Evolutionary conservation across 2,329 filamentous ascomycete species (phyloP).

Genomic region (Fusarium nelsonii): DNA sequence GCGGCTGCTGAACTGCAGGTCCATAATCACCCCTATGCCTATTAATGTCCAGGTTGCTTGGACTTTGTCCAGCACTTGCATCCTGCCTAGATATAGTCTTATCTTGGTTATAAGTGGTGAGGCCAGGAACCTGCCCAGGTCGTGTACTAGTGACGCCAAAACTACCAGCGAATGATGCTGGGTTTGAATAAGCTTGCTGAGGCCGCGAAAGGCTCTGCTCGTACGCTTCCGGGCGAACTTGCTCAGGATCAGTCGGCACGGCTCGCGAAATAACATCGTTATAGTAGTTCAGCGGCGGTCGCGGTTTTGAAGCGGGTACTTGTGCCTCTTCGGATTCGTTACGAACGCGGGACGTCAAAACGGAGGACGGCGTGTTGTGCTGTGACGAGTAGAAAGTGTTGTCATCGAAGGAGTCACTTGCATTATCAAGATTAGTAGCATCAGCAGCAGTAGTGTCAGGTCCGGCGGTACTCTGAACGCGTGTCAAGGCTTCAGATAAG

Average conservation of each 20-base stretch:
- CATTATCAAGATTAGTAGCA: slow-evolving; percentile 69
- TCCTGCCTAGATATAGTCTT: slow-evolving; percentile 41
- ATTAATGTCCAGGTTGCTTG: slow-evolving; percentile 50
- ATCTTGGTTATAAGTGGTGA: slow-evolving; percentile 47
- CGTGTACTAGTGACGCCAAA: slow-evolving; percentile 32
- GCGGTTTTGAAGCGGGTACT: slow-evolving; percentile 32
- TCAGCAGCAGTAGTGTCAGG: slow-evolving; percentile 69
- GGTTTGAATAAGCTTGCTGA: slow-evolving; percentile 23
- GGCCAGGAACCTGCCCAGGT: slow-evolving; percentile 49
- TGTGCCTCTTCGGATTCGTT: slow-evolving; percentile 56
- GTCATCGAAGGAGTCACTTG: slow-evolving; percentile 88
- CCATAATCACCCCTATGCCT: slow-evolving; percentile 29
- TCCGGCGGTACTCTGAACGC: slow-evolving; percentile 77
- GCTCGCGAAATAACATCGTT: slow-evolving; percentile 20
- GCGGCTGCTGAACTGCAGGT: slow-evolving; percentile 27
- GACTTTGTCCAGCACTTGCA: slow-evolving; percentile 57
- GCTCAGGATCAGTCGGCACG: slow-evolving; percentile 17
- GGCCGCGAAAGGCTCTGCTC: slow-evolving; percentile 16
- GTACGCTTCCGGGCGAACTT: slow-evolving; percentile 15
- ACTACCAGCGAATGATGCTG: slow-evolving; percentile 10
- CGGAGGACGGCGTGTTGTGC: slow-evolving; percentile 79
- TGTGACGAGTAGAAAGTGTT: slow-evolving; percentile 97
- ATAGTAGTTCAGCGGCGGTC: slow-evolving; percentile 27
- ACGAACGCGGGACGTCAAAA: slow-evolving; percentile 62
- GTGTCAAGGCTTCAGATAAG: slow-evolving; percentile 75